Conservation (phyloP, 371 early-diverging fungal species). For the Actinomortierella wolfii region DNA sequence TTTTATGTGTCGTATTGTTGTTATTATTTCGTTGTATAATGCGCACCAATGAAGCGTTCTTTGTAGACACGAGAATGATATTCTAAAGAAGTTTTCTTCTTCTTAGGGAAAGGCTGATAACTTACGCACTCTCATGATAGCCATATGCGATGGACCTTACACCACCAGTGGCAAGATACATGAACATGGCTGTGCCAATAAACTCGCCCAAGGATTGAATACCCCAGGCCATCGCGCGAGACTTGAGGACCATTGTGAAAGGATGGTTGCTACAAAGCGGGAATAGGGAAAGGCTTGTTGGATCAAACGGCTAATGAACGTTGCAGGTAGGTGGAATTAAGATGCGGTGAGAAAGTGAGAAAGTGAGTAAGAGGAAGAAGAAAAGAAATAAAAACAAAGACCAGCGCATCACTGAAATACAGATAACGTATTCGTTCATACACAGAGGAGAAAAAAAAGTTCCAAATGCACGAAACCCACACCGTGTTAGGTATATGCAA, state of each 20-base stretch:
- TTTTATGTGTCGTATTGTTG: too few species aligned
- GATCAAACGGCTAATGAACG: too few species aligned
- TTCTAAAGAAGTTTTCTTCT: background rate
- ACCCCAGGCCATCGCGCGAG: constrained; percentile 11
- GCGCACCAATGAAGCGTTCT: too few species aligned
- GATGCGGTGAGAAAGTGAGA: background rate
- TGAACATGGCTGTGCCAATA: constrained; percentile 58
- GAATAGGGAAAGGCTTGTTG: background rate
- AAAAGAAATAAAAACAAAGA: background rate
- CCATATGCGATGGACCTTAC: constrained; percentile 55
- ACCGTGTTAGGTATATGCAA: too few species aligned
- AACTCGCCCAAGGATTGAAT: constrained; percentile 47
- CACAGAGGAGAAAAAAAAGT: background rate
- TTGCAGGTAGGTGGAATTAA: background rate
- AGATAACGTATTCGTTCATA: too few species aligned
- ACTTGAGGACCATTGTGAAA: background rate
- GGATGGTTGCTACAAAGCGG: background rate
- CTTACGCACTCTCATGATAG: constrained; percentile 27
- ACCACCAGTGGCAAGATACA: constrained; percentile 58
- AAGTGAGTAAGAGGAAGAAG: background rate
- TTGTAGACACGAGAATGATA: too few species aligned
- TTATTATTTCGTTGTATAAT: too few species aligned
- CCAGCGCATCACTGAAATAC: background rate
- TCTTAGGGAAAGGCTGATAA: background rate
- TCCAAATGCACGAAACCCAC: too few species aligned